Percentiles rank a stretch among this genome's conserved stretches.
These are phyloP conservation scores for Boechera retrofracta DNA, from an alignment of 345 rosid species.

Conservation along the genomic window DNA sequence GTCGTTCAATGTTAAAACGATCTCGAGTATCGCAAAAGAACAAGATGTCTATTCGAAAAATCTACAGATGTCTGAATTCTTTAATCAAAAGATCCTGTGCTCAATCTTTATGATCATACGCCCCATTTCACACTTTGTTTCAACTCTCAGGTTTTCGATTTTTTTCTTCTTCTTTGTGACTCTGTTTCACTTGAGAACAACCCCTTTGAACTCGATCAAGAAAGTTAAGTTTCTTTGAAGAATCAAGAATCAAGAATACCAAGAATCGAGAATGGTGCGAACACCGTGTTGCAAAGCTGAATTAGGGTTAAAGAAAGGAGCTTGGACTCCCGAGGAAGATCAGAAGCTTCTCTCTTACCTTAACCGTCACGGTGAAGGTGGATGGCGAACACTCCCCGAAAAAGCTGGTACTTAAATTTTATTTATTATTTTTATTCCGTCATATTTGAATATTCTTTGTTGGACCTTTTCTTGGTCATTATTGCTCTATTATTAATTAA, in stretches of 20 bases:
- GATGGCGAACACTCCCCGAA: slow-evolving; percentile 58
- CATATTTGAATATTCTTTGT: slow-evolving; percentile 30
- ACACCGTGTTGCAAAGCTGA: slow-evolving; percentile 43
- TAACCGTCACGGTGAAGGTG: slow-evolving; percentile 55
- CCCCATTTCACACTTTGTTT: slow-evolving; percentile 34
- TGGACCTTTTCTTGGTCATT: slow-evolving; percentile 3
- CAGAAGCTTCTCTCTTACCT: slow-evolving; percentile 51
- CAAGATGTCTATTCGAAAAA: slow-evolving; percentile 43
- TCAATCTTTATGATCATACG: slow-evolving; percentile 36
- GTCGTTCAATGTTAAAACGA: slow-evolving; percentile 11
- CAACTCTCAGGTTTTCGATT: slow-evolving; percentile 30
- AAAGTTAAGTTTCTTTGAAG: slow-evolving; percentile 6
- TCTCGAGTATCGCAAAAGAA: slow-evolving; percentile 18
- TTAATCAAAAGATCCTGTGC: slow-evolving; percentile 49
- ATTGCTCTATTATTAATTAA: neutral
- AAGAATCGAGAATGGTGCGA: slow-evolving; percentile 50
- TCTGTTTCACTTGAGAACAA: slow-evolving; percentile 29
- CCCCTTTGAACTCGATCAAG: slow-evolving; percentile 1
- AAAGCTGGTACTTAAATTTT: slow-evolving; percentile 51
- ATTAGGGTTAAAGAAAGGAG: slow-evolving; percentile 54
- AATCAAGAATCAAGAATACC: neutral
- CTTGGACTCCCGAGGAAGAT: slow-evolving; percentile 63
- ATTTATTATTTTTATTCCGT: neutral
- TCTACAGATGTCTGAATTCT: slow-evolving; percentile 42
- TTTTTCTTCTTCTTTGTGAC: neutral